Conservation (phyloP, 2,329 filamentous ascomycete species). For the Aspergillus viridinutans region DNA sequence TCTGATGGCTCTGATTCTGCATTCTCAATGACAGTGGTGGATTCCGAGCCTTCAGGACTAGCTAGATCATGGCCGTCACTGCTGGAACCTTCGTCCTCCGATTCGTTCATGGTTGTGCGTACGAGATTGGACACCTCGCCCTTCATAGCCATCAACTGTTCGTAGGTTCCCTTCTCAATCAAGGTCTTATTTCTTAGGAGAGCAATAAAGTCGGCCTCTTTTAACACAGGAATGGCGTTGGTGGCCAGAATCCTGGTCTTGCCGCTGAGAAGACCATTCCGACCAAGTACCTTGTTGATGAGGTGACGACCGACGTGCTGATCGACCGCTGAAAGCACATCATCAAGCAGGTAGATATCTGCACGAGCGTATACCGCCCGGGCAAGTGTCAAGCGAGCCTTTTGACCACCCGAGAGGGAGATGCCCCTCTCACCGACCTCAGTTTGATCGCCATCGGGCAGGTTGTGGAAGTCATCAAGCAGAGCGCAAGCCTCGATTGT, state of each 20-base stretch:
- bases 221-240: slow-evolving; percentile 87
- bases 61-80: slow-evolving; percentile 55
- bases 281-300: slow-evolving; percentile 88
- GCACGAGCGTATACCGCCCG: slow-evolving; percentile 93
- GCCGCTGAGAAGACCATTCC: slow-evolving; percentile 71
- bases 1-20: slow-evolving; percentile 51
- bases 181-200: slow-evolving; percentile 79
- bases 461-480: slow-evolving; percentile 80
- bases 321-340: slow-evolving; percentile 94
- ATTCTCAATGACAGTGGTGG: slow-evolving; percentile 49
- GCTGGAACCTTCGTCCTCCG: slow-evolving; percentile 43
- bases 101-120: slow-evolving; percentile 59
- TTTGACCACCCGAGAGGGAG: slow-evolving; percentile 91
- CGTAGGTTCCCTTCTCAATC: slow-evolving; percentile 83
- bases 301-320: slow-evolving; percentile 94
- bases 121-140: slow-evolving; percentile 83
- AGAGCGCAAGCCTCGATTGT: slow-evolving; percentile 90
- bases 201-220: slow-evolving; percentile 83
- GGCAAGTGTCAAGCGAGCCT: slow-evolving; percentile 85
- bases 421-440: slow-evolving; percentile 96
- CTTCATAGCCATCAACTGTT: slow-evolving; percentile 88
- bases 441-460: slow-evolving; percentile 94
- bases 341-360: slow-evolving; percentile 93
- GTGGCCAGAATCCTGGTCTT: slow-evolving; percentile 94
- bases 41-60: slow-evolving; percentile 65